Conservation (phyloP, 1,284 basidiomycete species). For the Dichomitus squalens region DNA sequence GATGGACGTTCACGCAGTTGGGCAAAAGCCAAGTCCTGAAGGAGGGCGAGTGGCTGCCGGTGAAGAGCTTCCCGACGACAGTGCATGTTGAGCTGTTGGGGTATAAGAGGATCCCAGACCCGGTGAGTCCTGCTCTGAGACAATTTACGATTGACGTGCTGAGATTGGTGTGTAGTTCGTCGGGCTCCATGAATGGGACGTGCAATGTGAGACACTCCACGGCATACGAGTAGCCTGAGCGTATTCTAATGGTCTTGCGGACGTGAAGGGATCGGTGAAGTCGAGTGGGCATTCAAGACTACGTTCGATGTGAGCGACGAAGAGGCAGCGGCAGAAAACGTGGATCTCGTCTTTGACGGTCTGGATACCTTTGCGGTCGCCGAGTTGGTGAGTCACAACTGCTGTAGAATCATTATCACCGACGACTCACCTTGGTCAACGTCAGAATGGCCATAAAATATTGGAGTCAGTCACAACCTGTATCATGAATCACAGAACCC, state of each 20-base stretch:
- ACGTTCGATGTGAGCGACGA: constrained; percentile 55
- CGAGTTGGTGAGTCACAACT: constrained; percentile 51
- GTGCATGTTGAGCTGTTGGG: constrained; percentile 85
- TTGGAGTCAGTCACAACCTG: constrained; percentile 49
- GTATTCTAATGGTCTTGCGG: neutral
- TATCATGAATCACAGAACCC: neutral
- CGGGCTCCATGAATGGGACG: constrained; percentile 82
- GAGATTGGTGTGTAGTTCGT: constrained; percentile 51
- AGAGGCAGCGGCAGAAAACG: constrained; percentile 49
- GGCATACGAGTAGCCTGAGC: neutral
- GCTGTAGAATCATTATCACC: neutral
- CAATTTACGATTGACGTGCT: neutral
- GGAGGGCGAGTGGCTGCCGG: constrained; percentile 66
- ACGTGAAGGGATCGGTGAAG: constrained; percentile 79
- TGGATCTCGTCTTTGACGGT: constrained; percentile 85
- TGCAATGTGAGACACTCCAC: constrained; percentile 64
- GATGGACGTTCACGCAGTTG: constrained; percentile 72
- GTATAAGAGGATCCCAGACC: constrained; percentile 75
- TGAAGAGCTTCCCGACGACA: constrained; percentile 73
- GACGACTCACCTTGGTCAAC: neutral
- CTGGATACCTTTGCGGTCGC: constrained; percentile 84
- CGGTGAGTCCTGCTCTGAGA: constrained; percentile 47
- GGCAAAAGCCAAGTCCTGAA: constrained; percentile 61
- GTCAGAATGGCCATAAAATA: constrained; percentile 71
- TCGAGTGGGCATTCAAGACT: constrained; percentile 83